Evolutionary conservation across 2,329 filamentous ascomycete genomes (phyloP).

Genomic region (Aspergillus brunneoviolaceus): DNA sequence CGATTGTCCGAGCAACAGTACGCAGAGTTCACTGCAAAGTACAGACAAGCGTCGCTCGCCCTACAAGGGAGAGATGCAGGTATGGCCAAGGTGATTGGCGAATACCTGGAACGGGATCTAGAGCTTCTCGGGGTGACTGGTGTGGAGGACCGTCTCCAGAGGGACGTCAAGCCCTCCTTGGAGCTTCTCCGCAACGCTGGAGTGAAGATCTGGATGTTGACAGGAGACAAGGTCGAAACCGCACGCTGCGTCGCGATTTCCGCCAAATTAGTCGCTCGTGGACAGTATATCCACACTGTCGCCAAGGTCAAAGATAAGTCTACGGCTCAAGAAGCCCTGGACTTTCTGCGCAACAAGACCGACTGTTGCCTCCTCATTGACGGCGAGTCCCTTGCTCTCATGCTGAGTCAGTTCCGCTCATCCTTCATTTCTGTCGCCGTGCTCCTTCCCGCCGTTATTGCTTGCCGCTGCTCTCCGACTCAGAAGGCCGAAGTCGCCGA

Average conservation of each 20-base stretch:
- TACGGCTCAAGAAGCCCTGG: conserved; percentile 80
- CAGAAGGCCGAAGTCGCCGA: conserved; percentile 94
- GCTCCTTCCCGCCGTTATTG: conserved; percentile 84
- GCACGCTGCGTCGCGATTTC: conserved; percentile 94
- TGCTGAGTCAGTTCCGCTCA: conserved; percentile 76
- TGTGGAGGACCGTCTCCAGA: conserved; percentile 94
- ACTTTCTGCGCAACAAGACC: conserved; percentile 80
- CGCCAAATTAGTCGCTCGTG: conserved; percentile 87
- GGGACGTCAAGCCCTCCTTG: conserved; percentile 90
- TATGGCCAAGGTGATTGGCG: conserved; percentile 76
- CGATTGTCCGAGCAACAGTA: conserved; percentile 77
- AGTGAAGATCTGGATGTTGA: conserved; percentile 99
- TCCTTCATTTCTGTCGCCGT: conserved; percentile 90
- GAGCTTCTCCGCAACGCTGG: conserved; percentile 94
- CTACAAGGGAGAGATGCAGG: conserved; percentile 76
- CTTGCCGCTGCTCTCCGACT: conserved; percentile 92
- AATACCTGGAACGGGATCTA: conserved; percentile 81
- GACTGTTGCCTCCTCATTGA: conserved; percentile 92
- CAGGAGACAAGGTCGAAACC: conserved; percentile 97
- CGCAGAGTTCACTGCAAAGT: conserved; percentile 70
- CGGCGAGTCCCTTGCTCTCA: conserved; percentile 81
- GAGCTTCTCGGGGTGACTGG: conserved; percentile 96
- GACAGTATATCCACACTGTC: conserved; percentile 94
- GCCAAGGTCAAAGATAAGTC: conserved; percentile 80
- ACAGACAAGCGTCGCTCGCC: conserved; percentile 76